Base-by-base conservation (phyloP, 768 basidiomycete genomes). In the Piloderma croceum region DNA sequence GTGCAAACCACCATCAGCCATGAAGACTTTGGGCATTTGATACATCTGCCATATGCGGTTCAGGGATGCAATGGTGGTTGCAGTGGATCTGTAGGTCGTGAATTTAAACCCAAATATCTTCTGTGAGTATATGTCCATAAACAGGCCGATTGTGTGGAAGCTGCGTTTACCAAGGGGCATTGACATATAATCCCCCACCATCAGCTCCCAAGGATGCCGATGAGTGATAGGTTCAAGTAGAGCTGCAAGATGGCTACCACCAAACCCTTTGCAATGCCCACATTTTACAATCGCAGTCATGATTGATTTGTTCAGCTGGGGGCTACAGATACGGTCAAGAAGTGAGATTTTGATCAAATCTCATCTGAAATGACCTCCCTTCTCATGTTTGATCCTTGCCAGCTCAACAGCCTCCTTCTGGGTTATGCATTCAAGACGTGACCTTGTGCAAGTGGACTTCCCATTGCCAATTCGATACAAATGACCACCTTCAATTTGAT, bases 1-100 rank as follows among this genome's bases (percentile, higher is more conserved):
- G 34, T 59, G 60, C 5, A 20, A 33, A 0, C 60, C 58, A 0
- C 53, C 43, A 29, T 62, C 58, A 0, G 49, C 31, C 52, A 51
- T 46, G 46, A 58, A 52, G 3, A 44, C 36, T 21, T 52, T 47
- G 2, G 48, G 43, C 2, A 34, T 20, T 1, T 31, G 6, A 37
- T 34, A 53, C 4, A 32, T 23, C 0, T 41, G 31, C 31, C 21
- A 54, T 5, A 62, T 57, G 9, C 15, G 10, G 19, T 39, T 10
- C 11, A 19, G 15, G 1, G 58, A 32, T 2, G 23, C 34, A 17
- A 40, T 23, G 0, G 46, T 34, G 1, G 53, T 59, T 1, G 46
- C 35, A 13, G 45, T 37, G 0, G 29, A 46, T 0, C 38, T 57
- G 9, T 47, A 35, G 0, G 42, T 34, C 17, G 45, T 47, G 21